Evolutionary conservation across 306 rosid genomes (phyloP).

Genomic region (Hylodesmum podocarpum): DNA sequence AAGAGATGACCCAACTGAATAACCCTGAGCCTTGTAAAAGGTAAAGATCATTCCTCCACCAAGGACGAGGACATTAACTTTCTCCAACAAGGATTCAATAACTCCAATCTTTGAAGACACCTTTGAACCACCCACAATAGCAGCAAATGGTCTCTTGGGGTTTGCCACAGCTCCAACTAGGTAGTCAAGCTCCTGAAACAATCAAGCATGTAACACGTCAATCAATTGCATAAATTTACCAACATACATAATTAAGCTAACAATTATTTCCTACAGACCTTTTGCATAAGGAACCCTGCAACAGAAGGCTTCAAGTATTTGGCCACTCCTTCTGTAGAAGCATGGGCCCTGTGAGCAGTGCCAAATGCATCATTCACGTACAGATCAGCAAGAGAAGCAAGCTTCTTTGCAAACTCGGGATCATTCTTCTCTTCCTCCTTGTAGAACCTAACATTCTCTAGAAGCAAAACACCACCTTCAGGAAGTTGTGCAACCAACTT

Average conservation of each 20-base stretch:
- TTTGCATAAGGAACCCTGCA: conserved; percentile 96
- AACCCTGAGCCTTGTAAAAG: conserved; percentile 97
- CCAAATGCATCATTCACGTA: conserved; percentile 98
- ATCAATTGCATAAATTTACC: neutral
- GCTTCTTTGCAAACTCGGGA: conserved; percentile 86
- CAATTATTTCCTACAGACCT: conserved; percentile 50
- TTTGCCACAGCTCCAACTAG: conserved; percentile 85
- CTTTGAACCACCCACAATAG: conserved; percentile 93
- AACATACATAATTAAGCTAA: neutral
- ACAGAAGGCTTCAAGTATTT: conserved; percentile 86
- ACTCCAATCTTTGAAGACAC: conserved; percentile 94
- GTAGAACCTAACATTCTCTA: conserved; percentile 90
- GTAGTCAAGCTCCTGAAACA: conserved; percentile 84
- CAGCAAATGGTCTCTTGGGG: conserved; percentile 97
- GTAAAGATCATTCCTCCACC: conserved; percentile 98
- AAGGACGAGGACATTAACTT: conserved; percentile 70
- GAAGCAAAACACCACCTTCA: conserved; percentile 93
- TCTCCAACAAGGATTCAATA: conserved; percentile 83
- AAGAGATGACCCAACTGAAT: conserved; percentile 79
- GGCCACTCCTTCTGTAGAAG: conserved; percentile 93
- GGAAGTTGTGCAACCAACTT: conserved; percentile 70
- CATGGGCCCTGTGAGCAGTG: conserved; percentile 95
- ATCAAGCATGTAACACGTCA: conserved; percentile 17
- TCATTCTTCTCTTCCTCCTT: conserved; percentile 98
- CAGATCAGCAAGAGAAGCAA: conserved; percentile 90